phyloP scores from a whole-genome alignment of 495 filamentous ascomycete genomes.

The Podospora australis region DNA sequence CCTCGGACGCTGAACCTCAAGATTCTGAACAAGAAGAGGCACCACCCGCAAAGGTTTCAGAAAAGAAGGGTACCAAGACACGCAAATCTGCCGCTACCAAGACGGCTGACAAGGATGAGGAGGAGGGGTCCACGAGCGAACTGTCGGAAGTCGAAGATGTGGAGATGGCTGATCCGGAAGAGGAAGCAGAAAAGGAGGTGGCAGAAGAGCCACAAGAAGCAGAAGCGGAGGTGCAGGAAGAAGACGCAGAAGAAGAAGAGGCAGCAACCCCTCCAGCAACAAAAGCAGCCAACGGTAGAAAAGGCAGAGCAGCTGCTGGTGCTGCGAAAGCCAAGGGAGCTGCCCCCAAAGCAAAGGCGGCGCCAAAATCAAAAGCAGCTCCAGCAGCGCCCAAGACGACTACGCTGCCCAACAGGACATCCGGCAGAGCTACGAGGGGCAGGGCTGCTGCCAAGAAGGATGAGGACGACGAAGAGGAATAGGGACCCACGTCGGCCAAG shows the following conservation, averaged over 20 bases:
- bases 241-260: neutral
- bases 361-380: neutral
- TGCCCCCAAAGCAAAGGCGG: neutral
- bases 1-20: neutral
- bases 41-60: constrained; percentile 12
- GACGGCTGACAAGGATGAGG: neutral
- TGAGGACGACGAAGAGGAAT: neutral
- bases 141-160: constrained; percentile 20
- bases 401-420: neutral
- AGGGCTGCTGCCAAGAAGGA: neutral
- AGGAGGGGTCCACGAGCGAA: constrained; percentile 7
- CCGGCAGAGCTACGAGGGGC: neutral
- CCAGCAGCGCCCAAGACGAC: neutral
- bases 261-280: neutral
- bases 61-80: constrained; percentile 7
- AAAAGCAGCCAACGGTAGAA: neutral
- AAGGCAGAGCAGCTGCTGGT: neutral
- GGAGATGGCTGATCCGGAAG: constrained; percentile 12
- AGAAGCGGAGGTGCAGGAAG: neutral
- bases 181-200: constrained; percentile 9
- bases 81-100: neutral
- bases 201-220: neutral
- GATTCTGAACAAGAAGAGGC: constrained; percentile 6
- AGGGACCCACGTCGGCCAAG: too few species aligned
- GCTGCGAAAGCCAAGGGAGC: neutral